A percentile compares a stretch with the other conserved stretches of the same genome.
These are phyloP conservation scores for Strobilomyces confusus DNA, from an alignment of 768 basidiomycete species.

Conservation along the genomic window DNA sequence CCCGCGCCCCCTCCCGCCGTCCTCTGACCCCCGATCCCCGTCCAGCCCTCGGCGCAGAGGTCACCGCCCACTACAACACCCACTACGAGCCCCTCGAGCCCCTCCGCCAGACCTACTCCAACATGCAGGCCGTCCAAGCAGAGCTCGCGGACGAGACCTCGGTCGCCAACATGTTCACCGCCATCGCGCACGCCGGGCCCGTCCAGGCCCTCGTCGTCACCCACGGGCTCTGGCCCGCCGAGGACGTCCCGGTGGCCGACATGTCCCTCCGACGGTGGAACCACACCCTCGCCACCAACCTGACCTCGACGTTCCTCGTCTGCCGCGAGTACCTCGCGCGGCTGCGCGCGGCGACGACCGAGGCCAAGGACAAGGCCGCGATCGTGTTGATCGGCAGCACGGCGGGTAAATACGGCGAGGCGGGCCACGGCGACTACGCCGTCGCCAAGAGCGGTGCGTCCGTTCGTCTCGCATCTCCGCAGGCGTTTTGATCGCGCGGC, in stretches of 20 bases:
- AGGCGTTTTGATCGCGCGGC: too few species aligned
- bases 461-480: too few species aligned
- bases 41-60: constrained; percentile 64
- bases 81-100: constrained; percentile 40
- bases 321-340: constrained; percentile 55
- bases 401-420: constrained; percentile 71
- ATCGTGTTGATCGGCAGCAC: constrained; percentile 69
- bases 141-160: constrained; percentile 56
- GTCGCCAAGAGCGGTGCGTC: constrained; percentile 61
- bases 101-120: constrained; percentile 36
- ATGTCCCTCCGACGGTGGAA: constrained; percentile 67
- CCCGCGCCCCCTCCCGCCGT: not conserved
- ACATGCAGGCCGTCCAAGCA: constrained; percentile 43
- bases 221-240: constrained; percentile 50
- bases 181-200: constrained; percentile 37
- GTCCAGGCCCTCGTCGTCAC: constrained; percentile 60
- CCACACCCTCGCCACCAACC: constrained; percentile 54
- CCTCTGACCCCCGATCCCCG: not conserved
- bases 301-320: constrained; percentile 66
- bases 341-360: constrained; percentile 36
- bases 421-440: constrained; percentile 63
- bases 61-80: constrained; percentile 69
- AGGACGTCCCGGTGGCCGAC: constrained; percentile 47
- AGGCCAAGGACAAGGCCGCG: constrained; percentile 50
- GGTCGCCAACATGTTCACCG: constrained; percentile 47